These are phyloP conservation scores for Populus hybrid DNA, from an alignment of 441 rosid genomes.

Conservation along the genomic window DNA sequence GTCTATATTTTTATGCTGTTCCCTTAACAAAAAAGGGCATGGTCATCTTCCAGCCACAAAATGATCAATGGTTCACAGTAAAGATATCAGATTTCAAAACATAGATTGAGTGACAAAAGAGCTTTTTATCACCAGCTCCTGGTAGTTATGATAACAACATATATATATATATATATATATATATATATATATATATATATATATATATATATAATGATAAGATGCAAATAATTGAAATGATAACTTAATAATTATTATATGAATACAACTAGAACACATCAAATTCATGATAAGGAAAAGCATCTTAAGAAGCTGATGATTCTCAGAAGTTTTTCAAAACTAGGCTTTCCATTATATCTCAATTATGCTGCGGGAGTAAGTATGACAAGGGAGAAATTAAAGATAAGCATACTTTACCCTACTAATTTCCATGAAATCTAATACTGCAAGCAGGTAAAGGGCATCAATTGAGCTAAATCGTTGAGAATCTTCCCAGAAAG, in stretches of 20 bases:
- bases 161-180: no score
- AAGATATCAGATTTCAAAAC: background rate
- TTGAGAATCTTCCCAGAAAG: constrained; percentile 10
- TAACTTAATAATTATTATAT: background rate
- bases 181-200: no score
- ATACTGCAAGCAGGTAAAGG: constrained; percentile 17
- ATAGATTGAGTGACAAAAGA: background rate
- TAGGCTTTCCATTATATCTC: constrained; percentile 15
- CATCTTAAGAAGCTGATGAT: background rate
- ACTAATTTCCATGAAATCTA: constrained; percentile 22
- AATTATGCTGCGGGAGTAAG: background rate
- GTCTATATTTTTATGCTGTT: background rate
- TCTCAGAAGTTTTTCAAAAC: background rate
- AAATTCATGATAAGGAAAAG: background rate
- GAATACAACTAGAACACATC: background rate
- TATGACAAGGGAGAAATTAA: constrained; percentile 18
- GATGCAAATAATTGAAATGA: no score
- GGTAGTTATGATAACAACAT: background rate
- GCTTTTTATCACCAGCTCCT: background rate
- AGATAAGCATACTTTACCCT: constrained; percentile 24
- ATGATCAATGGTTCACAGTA: background rate
- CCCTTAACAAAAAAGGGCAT: background rate
- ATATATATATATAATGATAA: no score
- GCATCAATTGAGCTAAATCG: constrained; percentile 3
- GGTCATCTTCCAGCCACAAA: background rate